Evolutionary conservation across 179 eudicot genomes (phyloP), one percentile per base, ranked within the genome.

Genomic region (Beta corolliflora): DNA sequence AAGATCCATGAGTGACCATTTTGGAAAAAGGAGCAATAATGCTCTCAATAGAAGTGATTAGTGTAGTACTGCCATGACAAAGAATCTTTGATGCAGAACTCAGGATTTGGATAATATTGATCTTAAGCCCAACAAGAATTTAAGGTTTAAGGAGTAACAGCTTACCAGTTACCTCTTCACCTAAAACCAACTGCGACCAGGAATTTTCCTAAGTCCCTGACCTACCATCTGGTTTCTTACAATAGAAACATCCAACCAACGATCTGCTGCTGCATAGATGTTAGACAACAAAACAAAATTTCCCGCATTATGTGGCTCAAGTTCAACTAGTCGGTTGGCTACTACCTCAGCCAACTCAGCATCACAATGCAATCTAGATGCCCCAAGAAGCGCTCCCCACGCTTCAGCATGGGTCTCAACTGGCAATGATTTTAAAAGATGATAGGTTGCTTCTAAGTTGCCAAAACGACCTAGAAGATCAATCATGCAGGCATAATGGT

Each of bases 321-420:
- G 75, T 76, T 89, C 88, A 81, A 84, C 79, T 44, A 92, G 86
- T 25, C 76, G 81, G 50, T 54, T 68, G 23, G 88, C 92, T 1
- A 89, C 88, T 31, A 81, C 41, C 85, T 90, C 89, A n/a, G 86
- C 92, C 65, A 92, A 68, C 25, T 85, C 87, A 71, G 82, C 23
- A 71, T 92, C 84, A 50, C 86, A 59, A 58, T 92, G 88, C 73
- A 91, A 64, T 69, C 83, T 81, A 87, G 93, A 92, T 23, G 92
- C 92, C 74, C 88, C 90, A 58, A 92, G 92, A 85, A 92, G 89
- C 13, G 93, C 85, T 9, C 95, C 92, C 95, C 95, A 89, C 2
- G 89, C 85, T 73, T 88, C 91, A 56, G 87, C 86, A 84, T 91
- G 84, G 5, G 83, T 81, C 67, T 86, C 84, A 53, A 83, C 64